Evolutionary conservation across 2,329 filamentous ascomycete species (phyloP).

Genomic region (Fusarium sterilihyphosum): DNA sequence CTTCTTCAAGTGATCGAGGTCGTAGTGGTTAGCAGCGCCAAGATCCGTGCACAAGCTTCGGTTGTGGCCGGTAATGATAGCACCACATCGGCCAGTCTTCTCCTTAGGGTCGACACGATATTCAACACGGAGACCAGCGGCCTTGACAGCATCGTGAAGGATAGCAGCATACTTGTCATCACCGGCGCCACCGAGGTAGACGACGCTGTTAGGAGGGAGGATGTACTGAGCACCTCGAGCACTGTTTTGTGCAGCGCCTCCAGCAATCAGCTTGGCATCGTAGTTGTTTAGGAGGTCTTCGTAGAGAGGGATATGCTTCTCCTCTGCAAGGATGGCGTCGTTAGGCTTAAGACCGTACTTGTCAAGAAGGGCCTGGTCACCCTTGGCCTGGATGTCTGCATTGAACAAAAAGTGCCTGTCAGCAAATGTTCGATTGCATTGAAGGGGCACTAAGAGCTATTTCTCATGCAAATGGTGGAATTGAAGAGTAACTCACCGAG

Average conservation of each 20-base stretch:
- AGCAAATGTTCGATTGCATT: conserved; percentile 24
- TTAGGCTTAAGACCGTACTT: conserved; percentile 96
- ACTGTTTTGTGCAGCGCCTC: conserved; percentile 97
- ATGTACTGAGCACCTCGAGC: conserved; percentile 97
- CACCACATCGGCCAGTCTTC: conserved; percentile 93
- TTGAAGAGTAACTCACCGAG: conserved; percentile 71
- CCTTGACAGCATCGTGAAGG: conserved; percentile 84
- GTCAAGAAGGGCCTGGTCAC: conserved; percentile 83
- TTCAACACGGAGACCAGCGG: conserved; percentile 90
- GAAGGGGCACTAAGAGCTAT: background rate
- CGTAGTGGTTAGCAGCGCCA: conserved; percentile 96
- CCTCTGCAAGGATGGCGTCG: conserved; percentile 95
- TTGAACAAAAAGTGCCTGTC: conserved; percentile 18
- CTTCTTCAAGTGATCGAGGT: conserved; percentile 90
- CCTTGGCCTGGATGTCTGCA: conserved; percentile 88
- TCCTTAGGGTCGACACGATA: conserved; percentile 89
- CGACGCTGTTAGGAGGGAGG: conserved; percentile 85
- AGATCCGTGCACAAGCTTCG: conserved; percentile 95
- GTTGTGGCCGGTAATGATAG: conserved; percentile 96
- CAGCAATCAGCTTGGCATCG: conserved; percentile 93
- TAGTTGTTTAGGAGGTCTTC: conserved; percentile 94
- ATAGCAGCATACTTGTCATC: conserved; percentile 95
- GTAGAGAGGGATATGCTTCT: conserved; percentile 88
- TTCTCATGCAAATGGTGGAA: background rate
- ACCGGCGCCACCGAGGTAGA: conserved; percentile 94